Percentiles rank a stretch among this genome's conserved stretches.
Conservation (phyloP, 139 green algal species). For the Trebouxia sp. region DNA sequence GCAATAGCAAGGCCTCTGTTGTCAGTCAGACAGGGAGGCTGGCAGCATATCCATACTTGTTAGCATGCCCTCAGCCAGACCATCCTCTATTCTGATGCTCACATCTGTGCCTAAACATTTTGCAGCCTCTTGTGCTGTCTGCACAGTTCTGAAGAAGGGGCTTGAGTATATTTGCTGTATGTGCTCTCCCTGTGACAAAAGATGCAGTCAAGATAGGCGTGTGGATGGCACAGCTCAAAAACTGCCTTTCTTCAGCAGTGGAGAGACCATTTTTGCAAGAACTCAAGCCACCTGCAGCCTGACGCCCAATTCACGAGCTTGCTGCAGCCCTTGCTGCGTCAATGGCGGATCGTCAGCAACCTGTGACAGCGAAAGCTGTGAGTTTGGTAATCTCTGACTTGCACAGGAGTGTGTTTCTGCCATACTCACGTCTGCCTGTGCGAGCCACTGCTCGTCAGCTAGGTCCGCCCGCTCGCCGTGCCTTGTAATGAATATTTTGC, state of each 20-base stretch:
- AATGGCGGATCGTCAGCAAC: background rate
- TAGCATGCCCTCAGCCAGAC: slow-evolving; percentile 14
- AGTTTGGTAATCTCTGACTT: too few species aligned
- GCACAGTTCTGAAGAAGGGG: slow-evolving; percentile 30
- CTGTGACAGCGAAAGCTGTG: too few species aligned
- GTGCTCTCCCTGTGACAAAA: background rate
- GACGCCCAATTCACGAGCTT: background rate
- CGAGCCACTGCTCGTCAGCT: background rate
- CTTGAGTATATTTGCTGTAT: slow-evolving; percentile 22
- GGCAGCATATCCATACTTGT: background rate
- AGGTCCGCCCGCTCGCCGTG: slow-evolving; percentile 7
- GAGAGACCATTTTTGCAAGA: too few species aligned
- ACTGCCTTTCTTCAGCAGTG: too few species aligned
- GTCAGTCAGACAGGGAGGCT: too few species aligned
- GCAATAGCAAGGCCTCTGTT: too few species aligned
- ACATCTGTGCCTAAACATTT: background rate
- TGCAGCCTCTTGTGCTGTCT: slow-evolving; percentile 30
- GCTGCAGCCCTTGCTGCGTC: background rate
- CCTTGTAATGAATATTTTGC: slow-evolving; percentile 1
- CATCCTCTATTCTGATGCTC: slow-evolving; percentile 8
- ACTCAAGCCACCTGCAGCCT: background rate
- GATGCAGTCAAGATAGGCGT: background rate
- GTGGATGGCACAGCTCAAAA: too few species aligned
- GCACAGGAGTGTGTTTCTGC: too few species aligned
- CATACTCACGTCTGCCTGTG: background rate